Evolutionary conservation across 2,329 filamentous ascomycete genomes (phyloP), one percentile per base, ranked within the genome.

Genomic region (Sphaerulina vaccinii): DNA sequence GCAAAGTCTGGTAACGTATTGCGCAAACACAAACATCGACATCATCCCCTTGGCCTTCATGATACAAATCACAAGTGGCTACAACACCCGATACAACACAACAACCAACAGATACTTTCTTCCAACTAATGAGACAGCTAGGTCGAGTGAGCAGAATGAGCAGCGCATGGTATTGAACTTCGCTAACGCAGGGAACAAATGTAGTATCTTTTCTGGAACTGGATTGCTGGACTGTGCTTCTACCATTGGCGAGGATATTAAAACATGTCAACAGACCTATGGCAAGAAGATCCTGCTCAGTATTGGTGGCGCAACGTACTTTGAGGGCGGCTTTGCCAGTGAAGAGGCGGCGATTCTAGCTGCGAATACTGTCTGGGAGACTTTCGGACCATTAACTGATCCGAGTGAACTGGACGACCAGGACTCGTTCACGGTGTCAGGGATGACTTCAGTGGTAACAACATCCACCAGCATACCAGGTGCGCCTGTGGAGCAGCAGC

Each of bases 201-300:
- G 85, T 68, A 79, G 76, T 4, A 68, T 71, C 1, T 86, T 86
- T 50, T 53, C 73, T 0, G 82, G 79, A n/a, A 82, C 79, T 0
- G 71, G 74, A 3, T 72, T 86, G 7, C 70, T 84, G 13, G 74
- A 77, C 54, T 89, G 86, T 59, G 38, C 27, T 24, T 79, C 84
- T 0, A 70, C 86, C 55, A 78, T 89, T 32, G 45, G 45, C 19
- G 7, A 40, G 27, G 45, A 48, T 23, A 48, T 48, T 11, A 39
- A 37, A 16, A 48, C 75, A 8, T 91, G 87, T 70, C 86, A 90
- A 67, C 60, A 69, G 11, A 70, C 66, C 4, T 71, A 82, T 55
- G 79, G 79, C 56, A 90, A 90, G 71, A 88, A 85, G 1, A 84
- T 90, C 58, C 66, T 88, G 38, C 75, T 90, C 8, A 89, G 86